A percentile compares a stretch with the other conserved stretches of the same genome.
These are phyloP conservation scores for Cryptococcus sp. DNA, from an alignment of 1,284 basidiomycete genomes.

Conservation along the genomic window DNA sequence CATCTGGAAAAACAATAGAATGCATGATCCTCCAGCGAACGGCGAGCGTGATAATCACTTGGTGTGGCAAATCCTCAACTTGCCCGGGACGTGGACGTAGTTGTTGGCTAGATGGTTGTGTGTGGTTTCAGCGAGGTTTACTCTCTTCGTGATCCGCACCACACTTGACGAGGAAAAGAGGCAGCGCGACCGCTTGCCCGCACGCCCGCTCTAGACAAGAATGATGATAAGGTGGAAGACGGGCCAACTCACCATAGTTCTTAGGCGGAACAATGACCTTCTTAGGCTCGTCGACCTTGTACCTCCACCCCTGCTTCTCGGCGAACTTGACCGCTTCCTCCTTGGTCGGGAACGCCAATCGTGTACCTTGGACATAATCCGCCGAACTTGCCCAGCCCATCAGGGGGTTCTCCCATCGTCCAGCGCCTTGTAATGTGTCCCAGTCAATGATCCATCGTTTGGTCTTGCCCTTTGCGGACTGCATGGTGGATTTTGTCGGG, in stretches of 20 bases:
- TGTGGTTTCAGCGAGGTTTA: background rate
- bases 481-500: conserved; percentile 92
- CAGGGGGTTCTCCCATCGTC: conserved; percentile 97
- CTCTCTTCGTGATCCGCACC: too few relatives aligned
- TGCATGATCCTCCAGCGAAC: too few relatives aligned
- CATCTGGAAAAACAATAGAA: too few relatives aligned
- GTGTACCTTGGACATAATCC: conserved; percentile 95
- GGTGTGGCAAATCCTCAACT: conserved; percentile 83
- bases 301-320: conserved; percentile 56
- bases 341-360: conserved; percentile 81
- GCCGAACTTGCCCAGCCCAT: conserved; percentile 97
- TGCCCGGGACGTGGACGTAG: conserved; percentile 78
- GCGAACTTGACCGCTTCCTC: conserved; percentile 89
- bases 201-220: background rate
- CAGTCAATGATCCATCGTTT: conserved; percentile 93
- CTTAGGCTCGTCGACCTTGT: conserved; percentile 66
- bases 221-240: background rate
- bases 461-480: conserved; percentile 83
- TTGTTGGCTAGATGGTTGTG: conserved; percentile 63
- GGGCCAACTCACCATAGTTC: conserved; percentile 66
- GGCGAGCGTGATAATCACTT: conserved; percentile 62
- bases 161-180: too few relatives aligned
- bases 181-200: too few relatives aligned
- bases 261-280: conserved; percentile 80
- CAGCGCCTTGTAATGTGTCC: conserved; percentile 83